Base-by-base conservation (phyloP, 179 eudicot genomes). In the Silene coronaria region DNA sequence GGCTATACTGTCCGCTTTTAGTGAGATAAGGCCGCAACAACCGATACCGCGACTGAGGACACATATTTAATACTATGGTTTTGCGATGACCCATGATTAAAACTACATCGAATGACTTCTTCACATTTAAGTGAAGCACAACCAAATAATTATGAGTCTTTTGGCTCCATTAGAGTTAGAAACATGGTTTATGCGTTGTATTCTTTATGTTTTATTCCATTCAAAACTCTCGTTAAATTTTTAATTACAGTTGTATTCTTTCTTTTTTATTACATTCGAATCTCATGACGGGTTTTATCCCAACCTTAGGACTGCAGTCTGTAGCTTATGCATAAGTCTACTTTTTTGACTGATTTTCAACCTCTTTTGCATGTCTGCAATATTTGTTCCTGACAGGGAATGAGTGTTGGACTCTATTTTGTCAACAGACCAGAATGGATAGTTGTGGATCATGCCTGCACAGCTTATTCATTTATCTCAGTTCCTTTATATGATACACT, bases 401-500 rank as follows among this genome's bases (percentile, higher is more conserved):
- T 92, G 82, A 77, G 93, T 51, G 80, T 95, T 77, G 99, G 99
- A 68, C 88, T 95, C 23, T 95, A 95, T 76, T 91, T 95, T 73
- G 85, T 92, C 65, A 95, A 95, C 80, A 85, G 90, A 82, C 97
- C 99, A 63, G 99, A 95, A 81, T 95, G 99, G 99, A 68, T 93
- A 74, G 85, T 95, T 64, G 93, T 95, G 85, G 99, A 95, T 83
- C 97, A 95, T 80, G 95, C 97, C 55, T 95, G 99, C 87, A 87
- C 99, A 14, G 95, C 97, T 30, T 95, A 89, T 86, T 95, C 99
- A 0, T 91, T 80, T 72, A 78, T 84, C 69, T 95, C 99, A 69
- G 97, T 95, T 68, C 99, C 99, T 75, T 82, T 95, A 72, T 95
- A 95, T 76, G 99, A 95, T 72, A 95, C 99, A 51, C 91, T 95